Conservation (phyloP, 148 eudicot species). For the Silene conica region DNA sequence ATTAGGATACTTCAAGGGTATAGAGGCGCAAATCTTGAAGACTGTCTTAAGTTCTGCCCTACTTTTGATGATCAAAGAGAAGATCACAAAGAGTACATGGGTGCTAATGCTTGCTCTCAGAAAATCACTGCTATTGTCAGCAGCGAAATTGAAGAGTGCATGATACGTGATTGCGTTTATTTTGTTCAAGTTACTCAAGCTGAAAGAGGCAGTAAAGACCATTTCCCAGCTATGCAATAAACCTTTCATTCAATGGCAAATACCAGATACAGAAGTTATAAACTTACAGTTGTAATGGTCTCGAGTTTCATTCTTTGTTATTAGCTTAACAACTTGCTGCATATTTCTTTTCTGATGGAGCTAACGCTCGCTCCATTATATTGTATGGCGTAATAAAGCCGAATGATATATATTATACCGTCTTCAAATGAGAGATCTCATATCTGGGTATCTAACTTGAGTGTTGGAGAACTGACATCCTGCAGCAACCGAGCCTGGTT, state of each 20-base stretch:
- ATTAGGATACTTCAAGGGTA: conserved; percentile 76
- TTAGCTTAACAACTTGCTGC: background rate
- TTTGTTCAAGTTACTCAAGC: background rate
- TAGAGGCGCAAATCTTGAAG: conserved; percentile 83
- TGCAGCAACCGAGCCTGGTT: too few species aligned
- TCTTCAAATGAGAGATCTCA: too few species aligned
- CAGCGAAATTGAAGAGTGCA: conserved; percentile 48
- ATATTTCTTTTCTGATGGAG: background rate
- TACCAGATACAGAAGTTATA: background rate
- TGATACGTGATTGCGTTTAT: conserved; percentile 18
- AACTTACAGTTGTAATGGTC: background rate
- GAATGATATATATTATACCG: too few species aligned
- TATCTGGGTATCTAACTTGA: too few species aligned
- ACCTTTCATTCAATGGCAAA: background rate
- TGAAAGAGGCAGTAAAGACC: background rate
- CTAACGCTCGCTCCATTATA: background rate
- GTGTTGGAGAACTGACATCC: too few species aligned
- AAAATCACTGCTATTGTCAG: conserved; percentile 38
- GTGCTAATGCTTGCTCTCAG: conserved; percentile 68
- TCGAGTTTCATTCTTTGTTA: background rate
- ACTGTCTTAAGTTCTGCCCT: conserved; percentile 91
- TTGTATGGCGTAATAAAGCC: too few species aligned
- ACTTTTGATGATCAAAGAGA: conserved; percentile 95
- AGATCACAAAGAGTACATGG: conserved; percentile 83
- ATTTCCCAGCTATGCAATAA: background rate